Conservation (phyloP, 768 basidiomycete genomes). For the Auricularia sp. region DNA sequence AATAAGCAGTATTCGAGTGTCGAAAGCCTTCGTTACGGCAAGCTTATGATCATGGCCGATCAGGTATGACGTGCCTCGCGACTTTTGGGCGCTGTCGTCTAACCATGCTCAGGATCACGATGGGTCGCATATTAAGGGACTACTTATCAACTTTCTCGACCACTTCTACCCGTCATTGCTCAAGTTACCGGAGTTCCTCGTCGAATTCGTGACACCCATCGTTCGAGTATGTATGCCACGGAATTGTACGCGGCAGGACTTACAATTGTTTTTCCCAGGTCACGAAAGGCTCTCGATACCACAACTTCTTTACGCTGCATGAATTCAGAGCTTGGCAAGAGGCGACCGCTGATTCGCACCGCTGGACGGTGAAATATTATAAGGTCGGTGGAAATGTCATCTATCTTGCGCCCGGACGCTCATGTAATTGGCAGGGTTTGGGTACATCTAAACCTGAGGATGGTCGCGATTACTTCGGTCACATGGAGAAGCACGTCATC, state of each 20-base stretch:
- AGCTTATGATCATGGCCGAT: constrained; percentile 99
- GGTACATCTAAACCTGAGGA: constrained; percentile 87
- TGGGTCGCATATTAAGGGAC: constrained; percentile 99
- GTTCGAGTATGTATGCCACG: constrained; percentile 55
- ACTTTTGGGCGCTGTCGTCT: background rate
- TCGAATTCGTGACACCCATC: constrained; percentile 98
- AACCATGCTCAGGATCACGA: constrained; percentile 73
- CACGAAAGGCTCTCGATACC: constrained; percentile 59
- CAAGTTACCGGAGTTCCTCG: constrained; percentile 81
- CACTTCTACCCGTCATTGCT: constrained; percentile 93
- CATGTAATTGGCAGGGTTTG: constrained; percentile 57
- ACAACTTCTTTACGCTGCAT: constrained; percentile 93
- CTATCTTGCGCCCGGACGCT: constrained; percentile 3
- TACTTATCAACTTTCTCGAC: constrained; percentile 95
- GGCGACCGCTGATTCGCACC: constrained; percentile 59
- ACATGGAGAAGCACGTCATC: constrained; percentile 90
- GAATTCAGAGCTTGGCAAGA: constrained; percentile 93
- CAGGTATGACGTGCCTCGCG: constrained; percentile 48
- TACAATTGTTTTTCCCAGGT: constrained; percentile 32
- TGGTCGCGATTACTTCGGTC: constrained; percentile 84
- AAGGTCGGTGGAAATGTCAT: constrained; percentile 51
- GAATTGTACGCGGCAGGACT: background rate
- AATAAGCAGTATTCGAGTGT: constrained; percentile 75
- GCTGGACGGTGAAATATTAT: constrained; percentile 93
- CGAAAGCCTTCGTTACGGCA: constrained; percentile 74